These are phyloP conservation scores for Ilyonectria destructans DNA, from an alignment of 2,329 filamentous ascomycete genomes.

Conservation along the genomic window DNA sequence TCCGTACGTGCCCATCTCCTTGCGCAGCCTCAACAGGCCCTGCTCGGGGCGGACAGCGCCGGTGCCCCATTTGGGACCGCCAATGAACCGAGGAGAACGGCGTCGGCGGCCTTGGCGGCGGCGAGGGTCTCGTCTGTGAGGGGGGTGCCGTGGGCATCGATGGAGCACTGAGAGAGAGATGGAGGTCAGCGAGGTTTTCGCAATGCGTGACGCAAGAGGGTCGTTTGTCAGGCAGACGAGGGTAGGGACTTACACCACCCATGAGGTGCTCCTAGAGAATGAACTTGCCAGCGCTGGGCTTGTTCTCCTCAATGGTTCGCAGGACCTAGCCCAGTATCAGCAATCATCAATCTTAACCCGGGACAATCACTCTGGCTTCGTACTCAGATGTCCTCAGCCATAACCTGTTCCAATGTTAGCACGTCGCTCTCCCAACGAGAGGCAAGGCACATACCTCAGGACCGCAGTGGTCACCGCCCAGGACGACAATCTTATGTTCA, in stretches of 20 bases:
- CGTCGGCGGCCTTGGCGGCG: constrained; percentile 89
- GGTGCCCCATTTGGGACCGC: constrained; percentile 97
- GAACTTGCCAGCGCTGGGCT: constrained; percentile 81
- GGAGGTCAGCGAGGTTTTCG: constrained; percentile 17
- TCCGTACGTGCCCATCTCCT: constrained; percentile 93
- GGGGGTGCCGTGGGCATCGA: constrained; percentile 84
- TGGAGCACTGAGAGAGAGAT: constrained; percentile 78
- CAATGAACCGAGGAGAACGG: constrained; percentile 93
- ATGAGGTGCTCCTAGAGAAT: constrained; percentile 92
- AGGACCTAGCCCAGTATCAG: constrained; percentile 72
- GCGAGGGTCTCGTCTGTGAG: constrained; percentile 87
- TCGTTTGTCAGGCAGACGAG: constrained; percentile 4
- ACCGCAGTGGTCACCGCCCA: constrained; percentile 88
- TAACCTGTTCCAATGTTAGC: constrained; percentile 68
- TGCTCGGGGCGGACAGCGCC: constrained; percentile 91
- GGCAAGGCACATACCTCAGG: constrained; percentile 76
- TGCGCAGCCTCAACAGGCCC: constrained; percentile 91
- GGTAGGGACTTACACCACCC: constrained; percentile 80
- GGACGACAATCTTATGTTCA: constrained; percentile 84
- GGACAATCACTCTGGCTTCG: constrained; percentile 16
- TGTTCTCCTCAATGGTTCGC: constrained; percentile 81
- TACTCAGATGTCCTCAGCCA: constrained; percentile 90
- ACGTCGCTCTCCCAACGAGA: constrained; percentile 16
- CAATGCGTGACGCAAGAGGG: constrained; percentile 12
- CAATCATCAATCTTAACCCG: constrained; percentile 2